Evolutionary conservation across 2,329 filamentous ascomycete species (phyloP).

Genomic region (Graphilbum ipis-grandicollis): DNA sequence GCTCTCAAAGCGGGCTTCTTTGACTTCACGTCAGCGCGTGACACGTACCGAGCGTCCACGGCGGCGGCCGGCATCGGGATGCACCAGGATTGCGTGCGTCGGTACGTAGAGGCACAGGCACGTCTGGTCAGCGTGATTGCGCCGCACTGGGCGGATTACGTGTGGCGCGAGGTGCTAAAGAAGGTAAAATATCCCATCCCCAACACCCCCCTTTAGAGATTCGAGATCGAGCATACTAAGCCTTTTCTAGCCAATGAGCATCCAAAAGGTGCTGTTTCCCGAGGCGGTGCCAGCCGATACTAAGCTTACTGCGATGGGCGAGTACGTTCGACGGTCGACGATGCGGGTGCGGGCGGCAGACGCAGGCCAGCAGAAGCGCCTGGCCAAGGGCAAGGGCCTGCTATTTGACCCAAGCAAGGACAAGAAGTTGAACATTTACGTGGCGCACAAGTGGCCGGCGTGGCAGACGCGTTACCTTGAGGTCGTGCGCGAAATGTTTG

Average conservation of each 20-base stretch:
- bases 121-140: constrained; percentile 62
- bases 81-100: constrained; percentile 62
- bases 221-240: too few species aligned
- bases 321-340: constrained; percentile 49
- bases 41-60: constrained; percentile 77
- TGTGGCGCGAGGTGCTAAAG: constrained; percentile 82
- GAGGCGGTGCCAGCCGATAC: constrained; percentile 47
- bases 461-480: constrained; percentile 91
- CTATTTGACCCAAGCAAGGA: constrained; percentile 79
- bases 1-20: constrained; percentile 79
- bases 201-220: too few species aligned
- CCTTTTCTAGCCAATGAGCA: constrained; percentile 43
- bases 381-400: constrained; percentile 78
- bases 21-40: constrained; percentile 44
- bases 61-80: constrained; percentile 64
- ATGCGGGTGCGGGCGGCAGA: constrained; percentile 11
- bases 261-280: constrained; percentile 69
- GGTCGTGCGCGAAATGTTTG: constrained; percentile 36
- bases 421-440: constrained; percentile 80
- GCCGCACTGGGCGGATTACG: constrained; percentile 86
- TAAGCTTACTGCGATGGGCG: constrained; percentile 56
- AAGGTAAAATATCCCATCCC: neutral
- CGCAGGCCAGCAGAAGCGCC: constrained; percentile 18
- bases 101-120: constrained; percentile 62
- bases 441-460: constrained; percentile 60